phyloP scores from a whole-genome alignment of 306 rosid genomes.

The Herpetospermum pedunculosum region DNA sequence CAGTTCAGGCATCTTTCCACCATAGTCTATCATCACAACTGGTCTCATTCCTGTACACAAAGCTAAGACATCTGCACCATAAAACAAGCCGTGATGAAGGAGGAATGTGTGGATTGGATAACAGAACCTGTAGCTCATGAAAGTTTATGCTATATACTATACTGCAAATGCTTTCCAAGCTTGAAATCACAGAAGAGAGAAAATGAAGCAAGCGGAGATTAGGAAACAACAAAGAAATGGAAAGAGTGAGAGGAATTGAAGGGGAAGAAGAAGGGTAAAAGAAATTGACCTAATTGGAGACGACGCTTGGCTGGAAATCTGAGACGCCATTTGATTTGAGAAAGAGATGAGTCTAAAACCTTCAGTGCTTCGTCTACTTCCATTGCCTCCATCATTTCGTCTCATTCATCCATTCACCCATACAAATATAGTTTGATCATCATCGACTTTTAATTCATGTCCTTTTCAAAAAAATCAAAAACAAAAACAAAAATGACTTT shows the following conservation, averaged over 20 bases:
- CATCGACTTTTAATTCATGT: too few species aligned
- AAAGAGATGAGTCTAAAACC: slow-evolving; percentile 37
- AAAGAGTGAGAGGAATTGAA: neutral
- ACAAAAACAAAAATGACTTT: too few species aligned
- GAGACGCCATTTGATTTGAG: slow-evolving; percentile 72
- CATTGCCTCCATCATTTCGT: slow-evolving; percentile 19
- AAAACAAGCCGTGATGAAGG: neutral
- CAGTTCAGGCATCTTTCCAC: slow-evolving; percentile 76
- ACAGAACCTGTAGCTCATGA: neutral
- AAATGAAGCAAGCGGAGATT: neutral
- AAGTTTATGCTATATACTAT: neutral
- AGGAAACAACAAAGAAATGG: neutral
- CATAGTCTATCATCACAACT: slow-evolving; percentile 73
- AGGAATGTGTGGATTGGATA: neutral
- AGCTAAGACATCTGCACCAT: slow-evolving; percentile 54
- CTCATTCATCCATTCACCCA: neutral
- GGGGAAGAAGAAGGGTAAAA: neutral
- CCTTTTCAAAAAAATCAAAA: too few species aligned
- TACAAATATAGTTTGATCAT: too few species aligned
- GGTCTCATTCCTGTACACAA: slow-evolving; percentile 70
- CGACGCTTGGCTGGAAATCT: slow-evolving; percentile 56
- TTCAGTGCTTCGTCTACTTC: slow-evolving; percentile 38
- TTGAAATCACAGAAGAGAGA: neutral
- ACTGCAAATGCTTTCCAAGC: neutral
- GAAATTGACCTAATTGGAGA: slow-evolving; percentile 38